Base-by-base conservation (phyloP, 2,329 filamentous ascomycete genomes). In the Alternaria ethzedia region DNA sequence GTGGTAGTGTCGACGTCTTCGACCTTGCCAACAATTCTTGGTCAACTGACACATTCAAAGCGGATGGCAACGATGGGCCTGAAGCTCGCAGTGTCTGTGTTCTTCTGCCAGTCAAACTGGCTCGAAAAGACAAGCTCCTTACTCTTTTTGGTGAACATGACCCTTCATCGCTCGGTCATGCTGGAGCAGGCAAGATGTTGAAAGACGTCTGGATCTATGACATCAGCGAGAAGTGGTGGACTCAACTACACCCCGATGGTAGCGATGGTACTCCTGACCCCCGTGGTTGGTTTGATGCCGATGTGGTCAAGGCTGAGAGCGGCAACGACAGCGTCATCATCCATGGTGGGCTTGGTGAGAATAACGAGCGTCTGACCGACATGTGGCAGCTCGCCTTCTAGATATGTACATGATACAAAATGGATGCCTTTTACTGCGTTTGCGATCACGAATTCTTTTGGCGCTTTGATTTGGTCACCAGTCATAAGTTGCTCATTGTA, bases 1-100 rank as follows among this genome's bases (percentile, higher is more conserved):
- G 92, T 15, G 92, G 91, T 0, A 84, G 86, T 62, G 74, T 97
- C 12, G 92, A 96, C 73, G 86, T 91, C 3, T 88, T 82, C 63
- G 75, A 83, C 23, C 69, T 78, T 0, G 66, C 65, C 6, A 67
- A 57, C 0, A 78, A 83, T 43, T 58, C 62, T 0, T 88, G 86
- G 86, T 70, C 68, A 7, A 78, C 77, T 9, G 69, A 75, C 15
- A 63, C 60, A 2, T 84, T 80, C 67, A 25, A 68, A 0, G 71
- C 85, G 0, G 82, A 87, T 72, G 83, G 83, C 0, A 69, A 76
- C 7, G 59, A 70, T 1, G 85, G 86, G 0, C 86, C 86, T 0
- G 76, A 78, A 13, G 73, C 85, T 1, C 78, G 86, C 1, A 88
- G 86, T 67, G 86, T 88, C 4, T 80, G 81, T 32, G 74, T 76